phyloP scores from a whole-genome alignment of 257 asterid genomes.

The Solanum piurae region DNA sequence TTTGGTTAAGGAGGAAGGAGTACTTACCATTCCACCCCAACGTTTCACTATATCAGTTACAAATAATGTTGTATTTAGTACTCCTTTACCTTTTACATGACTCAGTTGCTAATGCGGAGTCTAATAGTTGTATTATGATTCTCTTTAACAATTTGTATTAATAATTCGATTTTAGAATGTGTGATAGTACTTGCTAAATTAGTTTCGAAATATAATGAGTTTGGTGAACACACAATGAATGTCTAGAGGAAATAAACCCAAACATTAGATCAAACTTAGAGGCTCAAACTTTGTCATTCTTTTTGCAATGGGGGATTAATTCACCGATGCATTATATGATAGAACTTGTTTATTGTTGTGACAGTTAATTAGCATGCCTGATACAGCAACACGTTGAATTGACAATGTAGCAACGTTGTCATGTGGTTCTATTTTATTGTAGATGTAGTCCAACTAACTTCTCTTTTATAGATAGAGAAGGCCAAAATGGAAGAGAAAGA shows the following conservation, averaged over 20 bases:
- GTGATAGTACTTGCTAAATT: background rate
- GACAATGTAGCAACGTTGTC: background rate
- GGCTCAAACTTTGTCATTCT: background rate
- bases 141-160: background rate
- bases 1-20: background rate
- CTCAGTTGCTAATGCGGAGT: background rate
- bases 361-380: background rate
- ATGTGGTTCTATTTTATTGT: background rate
- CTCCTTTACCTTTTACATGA: background rate
- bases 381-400: background rate
- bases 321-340: background rate
- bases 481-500: slow-evolving; percentile 55
- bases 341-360: background rate
- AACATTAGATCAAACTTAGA: background rate
- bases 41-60: background rate
- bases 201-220: background rate
- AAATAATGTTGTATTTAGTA: background rate
- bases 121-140: background rate
- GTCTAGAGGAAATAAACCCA: background rate
- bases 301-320: background rate
- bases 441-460: background rate
- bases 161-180: background rate
- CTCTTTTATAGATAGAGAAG: slow-evolving; percentile 56
- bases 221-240: background rate
- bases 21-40: background rate